Percentiles rank a stretch among this genome's conserved stretches.
Conservation (phyloP, 768 basidiomycete species). For the Hericium alpestre region DNA sequence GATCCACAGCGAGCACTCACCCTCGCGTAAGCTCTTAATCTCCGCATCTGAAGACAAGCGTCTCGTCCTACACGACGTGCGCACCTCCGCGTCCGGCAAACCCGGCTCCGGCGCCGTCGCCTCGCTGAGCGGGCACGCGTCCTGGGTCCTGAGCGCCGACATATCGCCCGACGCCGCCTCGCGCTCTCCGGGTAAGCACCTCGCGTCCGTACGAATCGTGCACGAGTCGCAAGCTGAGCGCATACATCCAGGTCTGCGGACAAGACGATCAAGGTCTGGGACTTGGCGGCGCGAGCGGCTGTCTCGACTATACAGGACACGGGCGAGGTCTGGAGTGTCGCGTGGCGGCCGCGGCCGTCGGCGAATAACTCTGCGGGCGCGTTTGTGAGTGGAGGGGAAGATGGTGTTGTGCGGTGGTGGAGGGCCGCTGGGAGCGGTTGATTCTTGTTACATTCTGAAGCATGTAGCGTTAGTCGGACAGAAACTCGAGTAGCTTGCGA, state of each 20-base stretch:
- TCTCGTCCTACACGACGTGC: constrained; percentile 83
- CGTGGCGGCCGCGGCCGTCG: constrained; percentile 58
- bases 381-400: constrained; percentile 68
- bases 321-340: constrained; percentile 77
- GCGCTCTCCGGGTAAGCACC: constrained; percentile 65
- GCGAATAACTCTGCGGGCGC: constrained; percentile 46
- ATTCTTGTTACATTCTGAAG: neutral
- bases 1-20: neutral
- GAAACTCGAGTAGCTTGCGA: too few species aligned
- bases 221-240: constrained; percentile 2
- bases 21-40: constrained; percentile 51
- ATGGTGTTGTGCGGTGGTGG: constrained; percentile 71
- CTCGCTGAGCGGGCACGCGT: constrained; percentile 77
- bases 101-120: constrained; percentile 72
- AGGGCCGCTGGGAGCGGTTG: constrained; percentile 49
- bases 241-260: constrained; percentile 56
- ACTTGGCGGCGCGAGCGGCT: constrained; percentile 59
- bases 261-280: constrained; percentile 82
- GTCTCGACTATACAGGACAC: constrained; percentile 72
- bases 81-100: constrained; percentile 47
- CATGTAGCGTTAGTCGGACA: too few species aligned
- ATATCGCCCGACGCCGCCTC: constrained; percentile 72
- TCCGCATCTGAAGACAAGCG: constrained; percentile 91
- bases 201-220: neutral
- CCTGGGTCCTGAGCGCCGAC: constrained; percentile 81